A percentile compares a stretch with the other conserved stretches of the same genome.
Conservation (phyloP, 2,329 filamentous ascomycete species). For the Aspergillus costaricaensis region DNA sequence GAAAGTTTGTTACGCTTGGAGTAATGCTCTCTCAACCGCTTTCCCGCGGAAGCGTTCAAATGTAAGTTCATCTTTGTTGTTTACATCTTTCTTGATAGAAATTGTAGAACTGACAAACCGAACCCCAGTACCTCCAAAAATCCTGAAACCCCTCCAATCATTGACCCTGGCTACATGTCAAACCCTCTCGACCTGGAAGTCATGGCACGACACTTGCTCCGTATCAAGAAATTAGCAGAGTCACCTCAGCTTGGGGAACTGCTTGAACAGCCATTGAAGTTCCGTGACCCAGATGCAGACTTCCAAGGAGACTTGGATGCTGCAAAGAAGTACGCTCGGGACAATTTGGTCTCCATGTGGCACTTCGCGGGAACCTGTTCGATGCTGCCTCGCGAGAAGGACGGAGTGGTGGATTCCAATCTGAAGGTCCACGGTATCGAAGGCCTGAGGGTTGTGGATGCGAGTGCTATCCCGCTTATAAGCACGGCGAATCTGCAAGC, state of each 20-base stretch:
- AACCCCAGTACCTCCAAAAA: conserved; percentile 1
- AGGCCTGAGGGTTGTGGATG: conserved; percentile 11
- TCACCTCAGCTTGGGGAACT: conserved; percentile 10
- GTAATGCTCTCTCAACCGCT: conserved; percentile 14
- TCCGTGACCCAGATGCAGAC: conserved; percentile 8
- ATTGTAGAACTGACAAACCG: background rate
- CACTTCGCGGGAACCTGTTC: conserved; percentile 12
- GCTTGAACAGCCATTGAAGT: conserved; percentile 21
- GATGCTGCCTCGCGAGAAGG: conserved; percentile 12
- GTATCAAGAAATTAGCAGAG: conserved; percentile 7
- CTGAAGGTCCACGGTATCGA: conserved; percentile 8
- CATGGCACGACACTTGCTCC: conserved; percentile 6
- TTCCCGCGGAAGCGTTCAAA: conserved; percentile 12
- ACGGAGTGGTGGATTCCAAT: conserved; percentile 10
- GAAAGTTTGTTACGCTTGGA: conserved; percentile 14
- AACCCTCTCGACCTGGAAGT: conserved; percentile 12
- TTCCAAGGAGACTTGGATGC: conserved; percentile 12
- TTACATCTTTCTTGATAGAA: background rate
- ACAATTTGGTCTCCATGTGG: conserved; percentile 12
- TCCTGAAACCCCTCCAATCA: conserved; percentile 6
- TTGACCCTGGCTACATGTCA: conserved; percentile 10
- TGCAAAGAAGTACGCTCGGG: conserved; percentile 9
- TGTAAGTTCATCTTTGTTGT: conserved; percentile 6
- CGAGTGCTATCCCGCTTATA: conserved; percentile 12
- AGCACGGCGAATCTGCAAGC: conserved; percentile 12